Base-by-base conservation (phyloP, 495 filamentous ascomycete genomes). In the Cercophora scortea region DNA sequence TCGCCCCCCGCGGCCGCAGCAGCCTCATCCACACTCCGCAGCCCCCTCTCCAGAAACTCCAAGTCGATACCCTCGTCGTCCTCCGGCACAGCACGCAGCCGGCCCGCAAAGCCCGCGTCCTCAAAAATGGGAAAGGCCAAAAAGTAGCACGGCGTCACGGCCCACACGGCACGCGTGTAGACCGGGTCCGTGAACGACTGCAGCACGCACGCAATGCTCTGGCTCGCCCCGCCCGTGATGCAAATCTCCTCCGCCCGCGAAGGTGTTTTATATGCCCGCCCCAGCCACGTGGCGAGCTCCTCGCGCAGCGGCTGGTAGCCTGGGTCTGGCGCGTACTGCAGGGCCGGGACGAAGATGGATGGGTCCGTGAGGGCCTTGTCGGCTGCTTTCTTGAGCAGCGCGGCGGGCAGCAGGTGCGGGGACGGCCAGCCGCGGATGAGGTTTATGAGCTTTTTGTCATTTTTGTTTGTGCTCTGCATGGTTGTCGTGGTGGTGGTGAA, bases 121-220 rank as follows among this genome's bases (percentile, higher is more conserved):
- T 87, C 81, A 60, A 96, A 88, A 36, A 93, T 85, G 6, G 81
- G 76, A 61, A 83, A 85, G 0, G 84, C 89, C 9, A 93, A 72
- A 61, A 84, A 85, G 60, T 95, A 96, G 16, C 84, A 84, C 33
- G 91, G 91, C 40, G 83, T 80, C 0, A 89, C 82, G 66, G 87
- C 73, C 85, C 89, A 95, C 18, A 94, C 79, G 58, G 76, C 79
- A 41, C 79, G 73, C 13, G 90, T 95, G 59, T 84, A 87, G 2
- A 72, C 63, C 0, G 89, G 87, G 61, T 94, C 90, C 0, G 89
- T 86, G 54, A 85, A 95, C 15, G 82, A 80, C 59, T 82, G 77
- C 32, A 96, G 70, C 3, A 90, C 67, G 55, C 77, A 83, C 1
- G 84, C 86, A 8, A 95, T 67, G 59, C 81, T 87, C 67, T 92